Evolutionary conservation across 139 green algal species (phyloP).

Genomic region (Picochlorum sp.): DNA sequence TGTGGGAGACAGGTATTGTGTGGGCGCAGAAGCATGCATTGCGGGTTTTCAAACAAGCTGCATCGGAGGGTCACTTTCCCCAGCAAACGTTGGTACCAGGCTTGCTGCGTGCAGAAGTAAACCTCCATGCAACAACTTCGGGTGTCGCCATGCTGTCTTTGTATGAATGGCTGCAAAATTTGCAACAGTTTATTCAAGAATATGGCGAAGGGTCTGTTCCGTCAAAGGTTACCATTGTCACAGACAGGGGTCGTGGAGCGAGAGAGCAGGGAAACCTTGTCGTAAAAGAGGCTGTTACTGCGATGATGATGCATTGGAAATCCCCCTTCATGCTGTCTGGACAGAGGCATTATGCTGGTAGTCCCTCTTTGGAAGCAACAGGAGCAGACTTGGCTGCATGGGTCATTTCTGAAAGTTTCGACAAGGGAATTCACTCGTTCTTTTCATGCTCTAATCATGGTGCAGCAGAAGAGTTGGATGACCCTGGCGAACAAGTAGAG

Average conservation of each 20-base stretch:
- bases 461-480: slow-evolving; percentile 14
- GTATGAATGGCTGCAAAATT: slow-evolving; percentile 59
- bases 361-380: slow-evolving; percentile 40
- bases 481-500: slow-evolving; percentile 5
- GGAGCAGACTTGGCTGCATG: slow-evolving; percentile 46
- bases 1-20: slow-evolving; percentile 75
- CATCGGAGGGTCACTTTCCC: slow-evolving; percentile 46
- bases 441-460: slow-evolving; percentile 51
- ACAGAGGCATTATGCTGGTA: slow-evolving; percentile 32
- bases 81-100: slow-evolving; percentile 32
- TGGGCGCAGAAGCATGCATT: slow-evolving; percentile 56
- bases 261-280: slow-evolving; percentile 79
- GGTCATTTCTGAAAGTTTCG: slow-evolving; percentile 45
- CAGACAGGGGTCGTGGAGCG: slow-evolving; percentile 37
- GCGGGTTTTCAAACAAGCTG: slow-evolving; percentile 25
- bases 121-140: slow-evolving; percentile 76
- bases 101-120: slow-evolving; percentile 45
- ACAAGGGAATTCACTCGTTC: slow-evolving; percentile 48
- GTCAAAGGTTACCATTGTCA: slow-evolving; percentile 26
- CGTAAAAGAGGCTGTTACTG: slow-evolving; percentile 73
- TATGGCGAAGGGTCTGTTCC: slow-evolving; percentile 14
- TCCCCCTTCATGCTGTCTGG: slow-evolving; percentile 55
- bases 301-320: slow-evolving; percentile 59
- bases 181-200: slow-evolving; percentile 33
- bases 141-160: slow-evolving; percentile 74